Evolutionary conservation across 495 filamentous ascomycete species (phyloP).

Genomic region (Choiromyces venosus): DNA sequence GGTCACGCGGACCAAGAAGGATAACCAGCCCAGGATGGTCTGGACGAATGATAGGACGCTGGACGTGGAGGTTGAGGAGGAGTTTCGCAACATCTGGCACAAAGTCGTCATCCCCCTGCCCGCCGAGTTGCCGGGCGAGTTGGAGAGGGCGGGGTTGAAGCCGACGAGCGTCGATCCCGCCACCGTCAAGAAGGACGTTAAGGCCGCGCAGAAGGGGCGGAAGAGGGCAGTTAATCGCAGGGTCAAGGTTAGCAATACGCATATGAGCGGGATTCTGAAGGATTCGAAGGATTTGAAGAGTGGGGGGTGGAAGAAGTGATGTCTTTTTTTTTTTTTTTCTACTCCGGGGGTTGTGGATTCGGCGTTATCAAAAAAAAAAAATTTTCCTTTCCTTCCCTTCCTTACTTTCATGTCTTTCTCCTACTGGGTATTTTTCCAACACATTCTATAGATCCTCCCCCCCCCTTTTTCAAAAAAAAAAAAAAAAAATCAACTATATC

Average conservation of each 20-base stretch:
- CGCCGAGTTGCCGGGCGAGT: slow-evolving; percentile 67
- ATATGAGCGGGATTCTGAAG: slow-evolving; percentile 82
- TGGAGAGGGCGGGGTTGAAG: slow-evolving; percentile 66
- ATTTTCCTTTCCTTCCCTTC: background rate
- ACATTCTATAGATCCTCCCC: too few species aligned
- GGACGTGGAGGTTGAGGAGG: slow-evolving; percentile 66
- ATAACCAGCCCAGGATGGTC: slow-evolving; percentile 73
- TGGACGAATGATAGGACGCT: slow-evolving; percentile 82
- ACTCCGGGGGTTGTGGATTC: too few species aligned
- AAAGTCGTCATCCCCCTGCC: slow-evolving; percentile 69
- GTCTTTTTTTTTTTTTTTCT: background rate
- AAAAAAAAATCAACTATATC: too few species aligned
- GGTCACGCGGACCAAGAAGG: slow-evolving; percentile 86
- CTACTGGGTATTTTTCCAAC: too few species aligned
- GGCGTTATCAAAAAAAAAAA: too few species aligned
- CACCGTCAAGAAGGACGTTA: slow-evolving; percentile 57
- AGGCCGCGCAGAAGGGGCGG: slow-evolving; percentile 65
- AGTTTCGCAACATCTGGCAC: slow-evolving; percentile 78
- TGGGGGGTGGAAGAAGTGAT: background rate
- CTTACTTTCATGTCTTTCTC: too few species aligned
- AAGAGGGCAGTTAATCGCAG: slow-evolving; percentile 61
- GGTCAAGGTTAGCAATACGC: slow-evolving; percentile 83
- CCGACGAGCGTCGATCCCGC: slow-evolving; percentile 70
- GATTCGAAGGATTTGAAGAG: slow-evolving; percentile 53
- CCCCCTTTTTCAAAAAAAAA: too few species aligned